phyloP scores from a whole-genome alignment of 805 yeast genomes.

The Ogataea nakhonphanomensis region DNA sequence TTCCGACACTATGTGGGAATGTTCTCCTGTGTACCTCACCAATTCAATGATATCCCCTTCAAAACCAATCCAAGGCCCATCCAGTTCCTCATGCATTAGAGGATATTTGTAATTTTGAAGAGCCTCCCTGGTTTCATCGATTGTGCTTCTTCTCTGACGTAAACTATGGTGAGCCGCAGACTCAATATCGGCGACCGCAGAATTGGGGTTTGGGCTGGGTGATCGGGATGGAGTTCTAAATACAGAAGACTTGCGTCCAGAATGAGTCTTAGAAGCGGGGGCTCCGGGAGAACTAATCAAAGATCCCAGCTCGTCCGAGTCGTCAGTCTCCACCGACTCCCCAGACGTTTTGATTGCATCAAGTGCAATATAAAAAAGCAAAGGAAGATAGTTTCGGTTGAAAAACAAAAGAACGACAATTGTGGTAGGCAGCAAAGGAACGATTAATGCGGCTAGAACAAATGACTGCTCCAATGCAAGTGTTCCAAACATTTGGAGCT shows the following conservation, averaged over 20 bases:
- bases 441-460: conserved; percentile 42
- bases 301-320: conserved; percentile 19
- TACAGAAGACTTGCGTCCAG: conserved; percentile 13
- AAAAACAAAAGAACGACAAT: conserved; percentile 45
- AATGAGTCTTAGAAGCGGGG: not conserved
- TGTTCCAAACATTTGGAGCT: conserved; percentile 62
- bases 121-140: conserved; percentile 56
- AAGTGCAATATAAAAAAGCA: conserved; percentile 53
- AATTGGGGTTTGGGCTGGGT: conserved; percentile 1
- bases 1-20: conserved; percentile 13
- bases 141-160: conserved; percentile 44
- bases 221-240: conserved; percentile 11
- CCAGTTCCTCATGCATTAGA: conserved; percentile 40
- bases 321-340: conserved; percentile 28
- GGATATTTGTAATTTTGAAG: conserved; percentile 51
- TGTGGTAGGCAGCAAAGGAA: conserved; percentile 49
- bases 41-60: conserved; percentile 47
- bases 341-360: conserved; percentile 48
- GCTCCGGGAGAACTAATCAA: conserved; percentile 12
- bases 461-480: conserved; percentile 58
- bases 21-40: conserved; percentile 29
- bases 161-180: conserved; percentile 8
- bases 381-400: conserved; percentile 52
- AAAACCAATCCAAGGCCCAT: conserved; percentile 59
- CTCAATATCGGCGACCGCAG: conserved; percentile 1